phyloP scores from a whole-genome alignment of 2,329 filamentous ascomycete species.

The Nigrospora sphaerica region DNA sequence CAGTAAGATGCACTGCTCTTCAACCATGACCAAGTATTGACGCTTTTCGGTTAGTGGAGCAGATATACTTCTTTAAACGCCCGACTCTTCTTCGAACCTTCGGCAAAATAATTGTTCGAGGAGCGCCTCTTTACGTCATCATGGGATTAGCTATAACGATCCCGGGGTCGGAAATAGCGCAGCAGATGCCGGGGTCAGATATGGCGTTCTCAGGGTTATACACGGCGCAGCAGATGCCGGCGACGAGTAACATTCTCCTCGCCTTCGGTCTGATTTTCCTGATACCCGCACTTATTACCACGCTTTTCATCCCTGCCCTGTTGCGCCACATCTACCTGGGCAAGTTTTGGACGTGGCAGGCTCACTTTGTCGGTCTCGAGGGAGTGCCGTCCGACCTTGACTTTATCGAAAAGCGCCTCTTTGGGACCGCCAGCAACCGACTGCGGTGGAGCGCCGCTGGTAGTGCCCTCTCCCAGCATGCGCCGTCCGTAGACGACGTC shows the following conservation, averaged over 20 bases:
- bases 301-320: not conserved
- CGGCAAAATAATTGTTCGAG: constrained; percentile 5
- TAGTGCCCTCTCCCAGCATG: not conserved
- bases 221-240: too few relatives aligned
- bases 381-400: constrained; percentile 1
- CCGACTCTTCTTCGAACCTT: not conserved
- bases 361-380: constrained; percentile 6
- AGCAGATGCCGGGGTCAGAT: not conserved
- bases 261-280: not conserved
- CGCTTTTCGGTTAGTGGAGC: not conserved
- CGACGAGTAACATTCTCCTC: not conserved
- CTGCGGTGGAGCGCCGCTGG: not conserved
- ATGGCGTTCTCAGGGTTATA: not conserved
- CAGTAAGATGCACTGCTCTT: not conserved
- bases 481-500: not conserved
- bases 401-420: not conserved
- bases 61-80: constrained; percentile 7
- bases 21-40: not conserved
- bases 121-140: constrained; percentile 3
- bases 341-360: constrained; percentile 9
- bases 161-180: not conserved
- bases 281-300: not conserved
- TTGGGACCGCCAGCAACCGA: not conserved
- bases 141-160: not conserved
- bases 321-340: constrained; percentile 6